Conservation (phyloP, 202 grass and related monocot species). For the Musa balbisiana region DNA sequence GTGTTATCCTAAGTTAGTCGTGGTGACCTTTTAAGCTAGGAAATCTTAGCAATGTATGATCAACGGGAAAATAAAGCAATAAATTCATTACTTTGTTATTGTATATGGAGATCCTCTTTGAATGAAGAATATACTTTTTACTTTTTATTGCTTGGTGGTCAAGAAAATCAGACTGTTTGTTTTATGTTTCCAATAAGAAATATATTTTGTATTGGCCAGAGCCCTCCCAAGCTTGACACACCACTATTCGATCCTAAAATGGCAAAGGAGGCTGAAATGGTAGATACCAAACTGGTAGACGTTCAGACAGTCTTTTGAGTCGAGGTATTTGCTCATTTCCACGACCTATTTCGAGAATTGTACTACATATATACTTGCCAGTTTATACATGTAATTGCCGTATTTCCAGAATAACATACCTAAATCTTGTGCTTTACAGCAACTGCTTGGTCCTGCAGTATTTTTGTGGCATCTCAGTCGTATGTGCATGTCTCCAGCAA, state of each 20-base stretch:
- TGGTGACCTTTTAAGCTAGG: too few species aligned
- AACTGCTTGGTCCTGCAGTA: too few species aligned
- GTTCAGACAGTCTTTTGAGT: constrained; percentile 38
- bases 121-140: neutral
- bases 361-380: too few species aligned
- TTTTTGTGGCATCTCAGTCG: too few species aligned
- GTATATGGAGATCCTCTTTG: neutral
- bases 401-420: too few species aligned
- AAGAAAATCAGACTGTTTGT: neutral
- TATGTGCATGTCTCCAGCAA: too few species aligned
- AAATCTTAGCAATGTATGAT: too few species aligned
- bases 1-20: too few species aligned
- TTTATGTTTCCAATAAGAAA: neutral
- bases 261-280: neutral
- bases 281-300: neutral
- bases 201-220: constrained; percentile 18
- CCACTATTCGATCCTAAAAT: constrained; percentile 26
- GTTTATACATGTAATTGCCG: too few species aligned
- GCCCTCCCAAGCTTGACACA: constrained; percentile 45
- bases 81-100: neutral
- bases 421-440: too few species aligned
- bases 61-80: too few species aligned
- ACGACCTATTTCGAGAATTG: neutral
- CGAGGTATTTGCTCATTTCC: neutral
- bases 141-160: neutral